Evolutionary conservation across 2,329 filamentous ascomycete genomes (phyloP), one percentile per base, ranked within the genome.

Genomic region (Botrytis squamosa): DNA sequence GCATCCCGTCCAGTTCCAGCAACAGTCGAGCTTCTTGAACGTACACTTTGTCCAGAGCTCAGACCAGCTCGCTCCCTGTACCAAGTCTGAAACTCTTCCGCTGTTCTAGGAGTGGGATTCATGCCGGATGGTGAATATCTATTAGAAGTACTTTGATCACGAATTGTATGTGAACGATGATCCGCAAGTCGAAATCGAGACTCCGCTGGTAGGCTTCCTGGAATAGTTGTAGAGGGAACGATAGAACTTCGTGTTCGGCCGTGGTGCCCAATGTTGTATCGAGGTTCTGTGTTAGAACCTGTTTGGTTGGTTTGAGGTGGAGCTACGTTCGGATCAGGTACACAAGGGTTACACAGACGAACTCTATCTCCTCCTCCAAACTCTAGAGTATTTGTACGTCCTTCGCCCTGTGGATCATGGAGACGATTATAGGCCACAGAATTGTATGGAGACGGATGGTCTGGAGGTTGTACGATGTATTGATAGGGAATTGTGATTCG

Each of bases 401-500:
- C 75, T 36, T 70, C 72, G 14, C 75, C 72, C 60, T 74, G 74
- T 68, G 75, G 73, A 68, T 78, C 76, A 46, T 75, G 70, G 12
- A 74, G 75, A 40, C 75, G 74, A 52, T 68, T 70, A 20, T 73
- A 66, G 14, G 74, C 59, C 8, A n/a, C 49, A 46, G 73, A 75
- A 36, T 52, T 74, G 69, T 75, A 67, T 62, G 57, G 66, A 64
- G 73, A 66, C 33, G 66, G 64, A 84, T 76, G 72, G 40, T 71
- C 36, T 1, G 92, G 92, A 4, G 93, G 92, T 66, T 92, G 91
- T 40, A 98, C 94, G 77, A 98, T 97, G 81, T 93, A 98, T 80
- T 96, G 93, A 77, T 95, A 89, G 1, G 95, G 95, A 76, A 98
- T 98, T 5, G 93, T 97, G 80, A 98, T 98, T 75, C 94, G 90